A percentile compares a stretch with the other conserved stretches of the same genome.
These are phyloP conservation scores for Cryptosporidium bovis DNA, from an alignment of 169 alveolate genomes.

Conservation along the genomic window DNA sequence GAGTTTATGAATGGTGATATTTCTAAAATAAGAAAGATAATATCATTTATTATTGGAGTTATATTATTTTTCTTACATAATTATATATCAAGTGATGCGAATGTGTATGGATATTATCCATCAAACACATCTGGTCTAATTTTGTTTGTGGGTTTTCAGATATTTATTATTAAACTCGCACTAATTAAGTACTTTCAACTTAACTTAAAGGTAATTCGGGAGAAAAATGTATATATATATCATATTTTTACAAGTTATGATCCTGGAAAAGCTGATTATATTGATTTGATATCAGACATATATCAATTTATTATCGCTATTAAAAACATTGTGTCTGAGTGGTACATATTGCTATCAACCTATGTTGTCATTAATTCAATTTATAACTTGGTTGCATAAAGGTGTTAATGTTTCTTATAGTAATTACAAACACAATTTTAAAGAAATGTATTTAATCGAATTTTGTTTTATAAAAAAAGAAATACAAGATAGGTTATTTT, in stretches of 20 bases:
- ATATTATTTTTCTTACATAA: slow-evolving; percentile 9
- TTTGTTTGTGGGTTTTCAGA: background rate
- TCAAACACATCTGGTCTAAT: slow-evolving; percentile 8
- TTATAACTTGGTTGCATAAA: background rate
- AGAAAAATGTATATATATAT: background rate
- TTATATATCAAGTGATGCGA: slow-evolving; percentile 3
- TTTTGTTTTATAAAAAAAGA: no score
- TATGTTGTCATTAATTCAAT: background rate
- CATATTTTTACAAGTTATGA: background rate
- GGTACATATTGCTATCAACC: slow-evolving; percentile 27
- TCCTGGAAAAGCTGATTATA: background rate
- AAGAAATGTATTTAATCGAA: background rate
- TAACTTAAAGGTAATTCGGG: background rate
- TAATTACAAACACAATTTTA: background rate
- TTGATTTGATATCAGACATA: background rate
- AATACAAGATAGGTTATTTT: no score
- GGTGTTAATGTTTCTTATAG: background rate
- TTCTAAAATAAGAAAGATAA: background rate
- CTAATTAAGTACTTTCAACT: background rate
- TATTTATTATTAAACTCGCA: background rate
- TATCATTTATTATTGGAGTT: slow-evolving; percentile 16
- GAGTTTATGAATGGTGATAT: background rate
- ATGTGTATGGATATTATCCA: background rate
- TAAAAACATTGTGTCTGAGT: slow-evolving; percentile 47
- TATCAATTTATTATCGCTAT: background rate